Evolutionary conservation across 208 protist species (phyloP), one percentile per base, ranked within the genome.

Genomic region (Phytomonas francai): DNA sequence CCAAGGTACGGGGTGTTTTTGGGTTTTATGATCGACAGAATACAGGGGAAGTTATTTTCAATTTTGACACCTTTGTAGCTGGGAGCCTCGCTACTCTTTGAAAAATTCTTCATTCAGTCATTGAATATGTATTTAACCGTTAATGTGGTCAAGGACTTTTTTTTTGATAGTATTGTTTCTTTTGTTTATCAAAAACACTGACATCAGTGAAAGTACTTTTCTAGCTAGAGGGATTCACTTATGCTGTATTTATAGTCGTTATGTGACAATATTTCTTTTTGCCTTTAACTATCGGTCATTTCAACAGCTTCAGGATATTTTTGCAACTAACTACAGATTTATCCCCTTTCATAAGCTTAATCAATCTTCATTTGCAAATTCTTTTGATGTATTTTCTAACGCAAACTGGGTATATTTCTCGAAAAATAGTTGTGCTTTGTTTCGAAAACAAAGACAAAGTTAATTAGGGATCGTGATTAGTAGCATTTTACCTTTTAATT

Each of bases 11-110:
- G 31, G 82, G 92, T 66, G 78, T 81, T 28, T 95, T 91, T 57
- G 59, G 68, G 28, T 89, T 93, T 71, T 84, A 93, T 68, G 81
- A 92, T 61, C 77, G 83, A 28, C 67, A 90, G 65, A 79, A 78
- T 59, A 85, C 72, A 12, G 84, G 83, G 5, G 81, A 83, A 73
- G 85, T 88, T 45, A 88, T 75, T 16, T 93, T 90, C 61, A 85
- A 73, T 45, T 94, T 94, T 62, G 76, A 92, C 69, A 74, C 80
- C 7, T 94, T 88, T 72, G 63, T 91, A 1, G 75, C 69, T 12
- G 83, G 80, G 28, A 73, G 75, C 25, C 66, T 92, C 9, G 81
- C 79, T 14, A 77, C 90, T 28, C 42, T 92, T 61, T 92, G 84
- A 56, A 22, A 25, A n/a, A 16, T 51, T 14, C 22, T 45, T 16